These are phyloP conservation scores for Penicillium odoratum DNA, from an alignment of 495 filamentous ascomycete genomes.

Conservation along the genomic window DNA sequence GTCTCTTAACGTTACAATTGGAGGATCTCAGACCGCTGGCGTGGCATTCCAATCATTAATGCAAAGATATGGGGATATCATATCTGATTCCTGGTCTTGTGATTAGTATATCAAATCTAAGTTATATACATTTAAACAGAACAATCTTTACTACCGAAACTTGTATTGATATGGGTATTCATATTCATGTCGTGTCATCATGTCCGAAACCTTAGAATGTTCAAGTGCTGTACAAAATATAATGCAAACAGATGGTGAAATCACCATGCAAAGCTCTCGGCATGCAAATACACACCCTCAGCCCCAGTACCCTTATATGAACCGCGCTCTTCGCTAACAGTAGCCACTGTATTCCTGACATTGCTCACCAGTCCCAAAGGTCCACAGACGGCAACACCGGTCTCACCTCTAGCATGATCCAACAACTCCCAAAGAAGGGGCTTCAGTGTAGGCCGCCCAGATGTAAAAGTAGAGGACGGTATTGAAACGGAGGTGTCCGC, in stretches of 20 bases:
- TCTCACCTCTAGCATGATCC: slow-evolving; percentile 6
- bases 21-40: slow-evolving; percentile 24
- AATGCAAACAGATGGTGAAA: not conserved
- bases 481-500: not conserved
- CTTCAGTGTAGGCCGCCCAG: slow-evolving; percentile 6
- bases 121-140: not conserved
- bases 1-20: slow-evolving; percentile 27
- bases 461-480: not conserved
- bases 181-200: not conserved
- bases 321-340: slow-evolving; percentile 11
- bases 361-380: slow-evolving; percentile 7
- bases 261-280: slow-evolving; percentile 9
- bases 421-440: slow-evolving; percentile 5
- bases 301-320: slow-evolving; percentile 13
- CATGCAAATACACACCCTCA: slow-evolving; percentile 13
- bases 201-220: not conserved
- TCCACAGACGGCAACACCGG: slow-evolving; percentile 11
- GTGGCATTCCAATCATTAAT: slow-evolving; percentile 13
- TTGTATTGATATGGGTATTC: not conserved
- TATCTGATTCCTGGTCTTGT: slow-evolving; percentile 28
- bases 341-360: slow-evolving; percentile 9
- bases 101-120: not conserved
- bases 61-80: slow-evolving; percentile 21
- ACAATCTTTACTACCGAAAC: not conserved
- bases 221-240: not conserved